Evolutionary conservation across 2,329 filamentous ascomycete species (phyloP).

Genomic region (Waltergamsia citrina): DNA sequence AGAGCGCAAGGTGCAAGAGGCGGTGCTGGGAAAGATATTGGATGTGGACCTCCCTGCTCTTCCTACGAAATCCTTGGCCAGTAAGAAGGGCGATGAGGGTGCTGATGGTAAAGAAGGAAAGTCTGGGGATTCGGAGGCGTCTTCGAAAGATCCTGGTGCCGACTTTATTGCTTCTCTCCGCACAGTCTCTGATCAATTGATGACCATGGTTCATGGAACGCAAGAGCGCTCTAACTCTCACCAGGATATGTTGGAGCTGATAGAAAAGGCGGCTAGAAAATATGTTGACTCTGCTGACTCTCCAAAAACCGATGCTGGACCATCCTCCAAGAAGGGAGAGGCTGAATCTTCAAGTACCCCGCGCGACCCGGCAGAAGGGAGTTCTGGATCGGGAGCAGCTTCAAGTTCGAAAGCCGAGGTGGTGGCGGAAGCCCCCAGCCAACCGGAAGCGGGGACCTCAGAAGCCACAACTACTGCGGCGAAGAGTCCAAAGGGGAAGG

Average conservation of each 20-base stretch:
- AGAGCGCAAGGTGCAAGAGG: slow-evolving; percentile 45
- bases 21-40: slow-evolving; percentile 41
- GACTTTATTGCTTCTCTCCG: slow-evolving; percentile 23
- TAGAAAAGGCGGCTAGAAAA: slow-evolving; percentile 39
- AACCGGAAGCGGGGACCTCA: no score
- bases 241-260: slow-evolving; percentile 37
- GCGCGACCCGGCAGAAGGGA: background rate
- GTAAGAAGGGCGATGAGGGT: background rate
- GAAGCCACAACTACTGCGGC: no score
- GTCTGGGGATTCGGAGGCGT: slow-evolving; percentile 17
- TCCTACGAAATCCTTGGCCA: background rate
- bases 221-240: slow-evolving; percentile 22
- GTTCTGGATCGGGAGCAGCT: background rate
- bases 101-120: background rate
- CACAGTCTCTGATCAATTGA: slow-evolving; percentile 30
- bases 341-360: background rate
- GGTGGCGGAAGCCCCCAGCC: no score
- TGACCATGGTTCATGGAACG: slow-evolving; percentile 28
- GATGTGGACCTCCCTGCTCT: slow-evolving; percentile 26
- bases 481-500: no score
- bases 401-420: no score
- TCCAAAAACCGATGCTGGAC: background rate
- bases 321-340: background rate
- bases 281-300: slow-evolving; percentile 31
- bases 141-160: slow-evolving; percentile 15